Evolutionary conservation across 2,329 filamentous ascomycete species (phyloP), one percentile per base, ranked within the genome.

Genomic region (Neofusicoccum parvum): DNA sequence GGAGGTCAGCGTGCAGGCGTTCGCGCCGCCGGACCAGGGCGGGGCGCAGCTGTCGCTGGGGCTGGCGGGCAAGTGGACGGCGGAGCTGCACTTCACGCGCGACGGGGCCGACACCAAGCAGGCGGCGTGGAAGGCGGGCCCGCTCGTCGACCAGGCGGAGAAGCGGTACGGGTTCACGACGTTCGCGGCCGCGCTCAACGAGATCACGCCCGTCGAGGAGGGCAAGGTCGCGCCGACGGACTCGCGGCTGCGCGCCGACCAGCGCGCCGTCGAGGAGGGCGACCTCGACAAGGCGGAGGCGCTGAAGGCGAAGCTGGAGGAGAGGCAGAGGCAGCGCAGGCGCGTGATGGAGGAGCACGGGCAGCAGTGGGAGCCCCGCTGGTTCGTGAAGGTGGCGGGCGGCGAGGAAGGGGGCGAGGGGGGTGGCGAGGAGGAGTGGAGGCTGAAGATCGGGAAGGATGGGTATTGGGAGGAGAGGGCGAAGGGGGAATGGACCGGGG

Each of bases 401-500:
- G 70, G 70, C 9, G 72, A 73, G 11, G 75, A 60, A 0, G 72
- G 45, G 0, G 76, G 73, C 5, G 73, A 69, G 1, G 67, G 70
- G 10, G 79, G 74, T 0, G 76, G 73, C 9, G 80, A 83, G 67
- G 82, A 83, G 70, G 74, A 82, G n/a, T 84, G 82, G 82, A 71
- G 88, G 72, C 78, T 97, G 68, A 95, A 89, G 80, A 82, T 83
- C 2, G 92, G 93, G 20, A 93, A 90, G 78, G 92, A 96, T 17
- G 89, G 92, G 9, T 99, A 99, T 79, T 99, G 95, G 95, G 94
- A 97, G 74, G 90, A 92, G 79, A 86, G 94, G 67, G 85, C 83
- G 2, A 86, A 81, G 69, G 89, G 89, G 1, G 82, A 82, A 65
- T 97, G 92, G 92, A 78, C 78, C 9, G 82, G 81, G 6, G 81